phyloP scores from a whole-genome alignment of 1,139 yeast species.

The Pneumocystis jirovecii region DNA sequence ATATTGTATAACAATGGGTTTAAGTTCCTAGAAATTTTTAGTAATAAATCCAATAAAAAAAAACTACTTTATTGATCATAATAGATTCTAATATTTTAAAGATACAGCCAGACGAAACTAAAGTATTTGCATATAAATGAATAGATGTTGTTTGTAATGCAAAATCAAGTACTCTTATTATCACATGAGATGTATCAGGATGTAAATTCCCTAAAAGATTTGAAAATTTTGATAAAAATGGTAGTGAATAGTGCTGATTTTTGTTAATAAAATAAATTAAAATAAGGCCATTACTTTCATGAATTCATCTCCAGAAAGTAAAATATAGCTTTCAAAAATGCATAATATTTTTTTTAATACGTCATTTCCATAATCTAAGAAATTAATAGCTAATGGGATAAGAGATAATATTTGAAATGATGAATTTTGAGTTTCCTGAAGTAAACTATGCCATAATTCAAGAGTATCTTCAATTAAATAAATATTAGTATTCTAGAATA shows the following conservation, averaged over 20 bases:
- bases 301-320: conserved; percentile 35
- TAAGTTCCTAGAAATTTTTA: conserved; percentile 8
- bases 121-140: conserved; percentile 5
- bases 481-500: conserved; percentile 31
- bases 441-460: conserved; percentile 62
- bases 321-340: conserved; percentile 55
- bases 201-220: conserved; percentile 13
- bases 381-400: conserved; percentile 29
- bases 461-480: conserved; percentile 75
- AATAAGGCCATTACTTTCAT: conserved; percentile 8
- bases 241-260: conserved; percentile 18
- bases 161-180: conserved; percentile 13
- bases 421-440: conserved; percentile 36
- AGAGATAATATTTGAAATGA: conserved; percentile 37
- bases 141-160: conserved; percentile 10
- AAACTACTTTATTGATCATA: conserved; percentile 4
- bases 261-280: conserved; percentile 3
- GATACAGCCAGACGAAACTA: conserved; percentile 14
- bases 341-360: conserved; percentile 41
- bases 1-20: conserved; percentile 13
- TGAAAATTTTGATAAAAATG: conserved; percentile 14
- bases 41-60: not conserved
- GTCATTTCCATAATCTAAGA: conserved; percentile 37
- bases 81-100: conserved; percentile 10
- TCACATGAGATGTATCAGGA: conserved; percentile 12